Percentiles rank a stretch among this genome's conserved stretches.
phyloP scores from a whole-genome alignment of 805 yeast genomes.

The Ogataea ganodermae region DNA sequence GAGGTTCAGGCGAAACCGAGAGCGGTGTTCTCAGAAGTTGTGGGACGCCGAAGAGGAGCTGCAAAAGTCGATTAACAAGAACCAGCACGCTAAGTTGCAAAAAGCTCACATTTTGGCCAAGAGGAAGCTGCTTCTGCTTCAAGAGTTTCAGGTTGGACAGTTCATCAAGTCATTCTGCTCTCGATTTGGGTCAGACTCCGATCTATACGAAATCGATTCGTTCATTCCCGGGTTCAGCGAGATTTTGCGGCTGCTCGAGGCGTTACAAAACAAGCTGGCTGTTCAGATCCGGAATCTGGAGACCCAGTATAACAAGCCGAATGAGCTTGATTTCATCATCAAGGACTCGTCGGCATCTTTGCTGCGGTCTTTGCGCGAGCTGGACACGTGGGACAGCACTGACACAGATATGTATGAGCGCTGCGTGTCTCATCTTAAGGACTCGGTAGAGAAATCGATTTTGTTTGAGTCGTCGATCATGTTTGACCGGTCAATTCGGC shows the following conservation, averaged over 20 bases:
- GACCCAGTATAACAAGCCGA: conserved; percentile 45
- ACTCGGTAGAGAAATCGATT: conserved; percentile 53
- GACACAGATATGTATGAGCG: conserved; percentile 46
- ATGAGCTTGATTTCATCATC: conserved; percentile 55
- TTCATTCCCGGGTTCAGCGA: conserved; percentile 23
- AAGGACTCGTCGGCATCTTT: conserved; percentile 48
- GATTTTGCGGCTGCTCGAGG: conserved; percentile 13
- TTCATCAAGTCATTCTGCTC: conserved; percentile 38
- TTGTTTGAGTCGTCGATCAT: conserved; percentile 56
- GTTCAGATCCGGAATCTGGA: conserved; percentile 56
- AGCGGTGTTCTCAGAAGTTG: conserved; percentile 41
- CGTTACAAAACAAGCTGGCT: conserved; percentile 38
- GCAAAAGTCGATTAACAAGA: conserved; percentile 42
- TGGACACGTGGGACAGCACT: conserved; percentile 55
- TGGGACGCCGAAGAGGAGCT: conserved; percentile 46
- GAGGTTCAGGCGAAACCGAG: conserved; percentile 38
- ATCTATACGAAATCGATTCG: conserved; percentile 18
- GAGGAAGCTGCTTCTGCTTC: conserved; percentile 37
- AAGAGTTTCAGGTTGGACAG: conserved; percentile 31
- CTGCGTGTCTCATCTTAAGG: conserved; percentile 45
- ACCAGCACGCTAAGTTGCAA: conserved; percentile 46
- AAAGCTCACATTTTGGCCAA: conserved; percentile 48
- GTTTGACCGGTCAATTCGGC: conserved; percentile 48
- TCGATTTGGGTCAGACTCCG: conserved; percentile 26
- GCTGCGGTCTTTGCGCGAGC: conserved; percentile 48